A percentile compares a stretch with the other conserved stretches of the same genome.
Conservation (phyloP, 306 rosid genomes). For the Cicer arietinum region DNA sequence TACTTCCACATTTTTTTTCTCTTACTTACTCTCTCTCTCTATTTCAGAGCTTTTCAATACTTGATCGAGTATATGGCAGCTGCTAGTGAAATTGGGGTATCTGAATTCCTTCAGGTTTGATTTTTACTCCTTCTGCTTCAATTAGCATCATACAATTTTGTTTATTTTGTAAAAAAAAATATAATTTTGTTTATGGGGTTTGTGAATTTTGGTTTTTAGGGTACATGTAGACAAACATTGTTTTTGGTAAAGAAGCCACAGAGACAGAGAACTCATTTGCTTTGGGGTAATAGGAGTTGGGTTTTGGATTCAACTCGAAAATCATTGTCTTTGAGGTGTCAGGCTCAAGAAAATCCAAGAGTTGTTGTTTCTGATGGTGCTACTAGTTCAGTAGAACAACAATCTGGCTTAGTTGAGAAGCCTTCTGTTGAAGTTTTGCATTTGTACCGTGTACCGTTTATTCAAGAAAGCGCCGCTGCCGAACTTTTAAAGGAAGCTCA, state of each 20-base stretch:
- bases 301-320: constrained; percentile 45
- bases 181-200: background rate
- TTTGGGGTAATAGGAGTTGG: constrained; percentile 54
- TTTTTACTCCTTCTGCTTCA: constrained; percentile 5
- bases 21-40: background rate
- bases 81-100: constrained; percentile 56
- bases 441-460: constrained; percentile 68
- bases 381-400: constrained; percentile 53
- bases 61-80: constrained; percentile 54
- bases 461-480: constrained; percentile 71
- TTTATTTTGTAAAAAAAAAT: too few relatives aligned
- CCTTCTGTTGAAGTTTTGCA: constrained; percentile 64
- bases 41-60: constrained; percentile 27
- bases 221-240: constrained; percentile 53
- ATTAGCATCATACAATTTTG: background rate
- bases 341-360: constrained; percentile 56
- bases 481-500: constrained; percentile 78
- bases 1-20: background rate
- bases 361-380: constrained; percentile 61
- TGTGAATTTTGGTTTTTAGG: constrained; percentile 56
- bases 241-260: constrained; percentile 50
- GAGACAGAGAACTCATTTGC: constrained; percentile 48
- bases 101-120: constrained; percentile 64
- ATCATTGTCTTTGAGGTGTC: constrained; percentile 55
- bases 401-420: constrained; percentile 56